Base-by-base conservation (phyloP, 2,329 filamentous ascomycete genomes). In the Myriosclerotinia curreyana region DNA sequence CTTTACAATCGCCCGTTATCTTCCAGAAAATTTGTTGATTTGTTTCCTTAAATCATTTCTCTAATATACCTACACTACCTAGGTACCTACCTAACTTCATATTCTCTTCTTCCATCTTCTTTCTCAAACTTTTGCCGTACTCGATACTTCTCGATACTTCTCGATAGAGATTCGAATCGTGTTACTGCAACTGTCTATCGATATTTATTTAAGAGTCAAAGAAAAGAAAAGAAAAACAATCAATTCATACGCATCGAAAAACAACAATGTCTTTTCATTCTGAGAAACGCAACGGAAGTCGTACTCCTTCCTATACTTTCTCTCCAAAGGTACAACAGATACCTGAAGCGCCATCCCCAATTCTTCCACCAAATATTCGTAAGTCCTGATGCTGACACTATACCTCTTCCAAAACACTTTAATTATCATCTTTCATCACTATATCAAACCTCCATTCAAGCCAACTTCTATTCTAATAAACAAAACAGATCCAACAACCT, bases 321-420 rank as follows among this genome's bases (percentile, higher is more conserved):
- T 58, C 55, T 20, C 55, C 55, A 58, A 58, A 58, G 8, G 25
- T 36, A 58, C 1, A 40, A 11, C 54, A 46, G n/a, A 48, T 58
- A 48, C 31, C 55, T 25, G 55, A 58, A 58, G 42, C 31, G 48
- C 55, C 42, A 20, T 48, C 55, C 7, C 55, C 55, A 5, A 34
- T 48, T 48, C 55, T 58, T 20, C 55, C 55, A 17, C 42, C 55
- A 4, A 58, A 58, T 17, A 58, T 58, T 8, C 55, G 55, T 58
- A 46, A 38, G 55, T 31, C 28, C 28, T 31, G 28, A 31, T 31
- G 28, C 28, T 58, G 31, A 22, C 15, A 34, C 5, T 5, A 1
- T 52, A 15, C n/a, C 31, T 5, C 12, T 14, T 8, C 34, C 34
- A 22, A 12, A 12, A 9, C 20, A 4, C 20, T 12, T 4, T 1